Evolutionary conservation across 768 basidiomycete species (phyloP).

Genomic region (Suillus hirtellus): DNA sequence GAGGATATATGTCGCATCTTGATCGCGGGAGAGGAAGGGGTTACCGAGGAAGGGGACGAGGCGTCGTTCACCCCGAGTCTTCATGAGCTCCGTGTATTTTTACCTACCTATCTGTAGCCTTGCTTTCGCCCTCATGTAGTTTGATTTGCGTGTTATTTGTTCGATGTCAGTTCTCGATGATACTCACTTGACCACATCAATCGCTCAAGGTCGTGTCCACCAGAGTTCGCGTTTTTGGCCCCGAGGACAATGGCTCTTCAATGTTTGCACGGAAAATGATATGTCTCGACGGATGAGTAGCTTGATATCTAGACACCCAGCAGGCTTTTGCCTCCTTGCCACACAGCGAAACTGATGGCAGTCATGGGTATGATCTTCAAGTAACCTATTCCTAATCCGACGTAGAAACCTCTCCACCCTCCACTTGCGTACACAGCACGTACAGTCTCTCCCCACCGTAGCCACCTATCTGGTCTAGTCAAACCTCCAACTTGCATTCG

Average conservation of each 20-base stretch:
- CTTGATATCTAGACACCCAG: slow-evolving; percentile 23
- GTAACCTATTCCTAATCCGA: slow-evolving; percentile 90
- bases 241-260: not conserved
- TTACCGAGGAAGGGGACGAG: slow-evolving; percentile 35
- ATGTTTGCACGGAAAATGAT: not conserved
- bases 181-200: not conserved
- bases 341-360: slow-evolving; percentile 88
- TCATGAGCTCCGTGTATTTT: slow-evolving; percentile 13
- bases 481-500: slow-evolving; percentile 96
- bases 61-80: slow-evolving; percentile 9
- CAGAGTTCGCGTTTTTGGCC: not conserved
- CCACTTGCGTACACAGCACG: slow-evolving; percentile 57
- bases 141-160: not conserved
- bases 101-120: slow-evolving; percentile 3
- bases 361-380: slow-evolving; percentile 96
- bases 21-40: slow-evolving; percentile 35
- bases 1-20: slow-evolving; percentile 30
- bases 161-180: not conserved
- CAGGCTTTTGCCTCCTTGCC: slow-evolving; percentile 54
- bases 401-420: slow-evolving; percentile 90
- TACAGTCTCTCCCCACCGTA: slow-evolving; percentile 82
- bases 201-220: not conserved
- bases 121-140: not conserved
- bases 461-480: slow-evolving; percentile 71
- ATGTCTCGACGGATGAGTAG: not conserved